A percentile compares a stretch with the other conserved stretches of the same genome.
phyloP scores from a whole-genome alignment of 2,329 filamentous ascomycete species.

The Talaromyces sp. region DNA sequence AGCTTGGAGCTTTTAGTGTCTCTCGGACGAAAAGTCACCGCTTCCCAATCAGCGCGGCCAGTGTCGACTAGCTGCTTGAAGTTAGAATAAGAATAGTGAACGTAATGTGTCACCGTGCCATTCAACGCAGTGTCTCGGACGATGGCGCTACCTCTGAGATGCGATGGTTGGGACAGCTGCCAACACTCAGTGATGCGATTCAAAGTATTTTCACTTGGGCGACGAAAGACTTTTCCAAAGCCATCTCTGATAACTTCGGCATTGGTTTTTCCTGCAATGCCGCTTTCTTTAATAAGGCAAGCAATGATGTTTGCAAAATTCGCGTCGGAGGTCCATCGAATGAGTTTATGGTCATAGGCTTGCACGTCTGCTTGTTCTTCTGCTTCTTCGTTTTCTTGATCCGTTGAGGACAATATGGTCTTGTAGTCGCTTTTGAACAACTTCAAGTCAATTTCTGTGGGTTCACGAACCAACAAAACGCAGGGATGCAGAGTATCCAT shows the following conservation, averaged over 20 bases:
- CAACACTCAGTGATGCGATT: conserved; percentile 54
- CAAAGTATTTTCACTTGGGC: conserved; percentile 54
- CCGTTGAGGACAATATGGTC: conserved; percentile 26
- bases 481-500: conserved; percentile 39
- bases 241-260: conserved; percentile 40
- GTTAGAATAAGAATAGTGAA: conserved; percentile 53
- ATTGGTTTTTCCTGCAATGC: conserved; percentile 50
- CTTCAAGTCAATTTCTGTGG: conserved; percentile 38
- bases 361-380: conserved; percentile 21
- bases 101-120: conserved; percentile 49
- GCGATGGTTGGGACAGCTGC: conserved; percentile 56
- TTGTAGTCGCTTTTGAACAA: conserved; percentile 38
- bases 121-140: conserved; percentile 53
- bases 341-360: conserved; percentile 11
- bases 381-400: conserved; percentile 31
- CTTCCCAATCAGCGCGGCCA: conserved; percentile 53
- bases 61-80: conserved; percentile 53
- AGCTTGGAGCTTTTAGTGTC: conserved; percentile 30
- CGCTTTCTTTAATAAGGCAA: conserved; percentile 47
- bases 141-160: conserved; percentile 56
- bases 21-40: conserved; percentile 42
- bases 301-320: conserved; percentile 52
- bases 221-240: conserved; percentile 52
- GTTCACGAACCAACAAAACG: conserved; percentile 44
- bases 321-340: conserved; percentile 53